A percentile compares a stretch with the other conserved stretches of the same genome.
These are phyloP conservation scores for Pontederia paniculata DNA, from an alignment of 176 grass and related monocot species.

Conservation along the genomic window DNA sequence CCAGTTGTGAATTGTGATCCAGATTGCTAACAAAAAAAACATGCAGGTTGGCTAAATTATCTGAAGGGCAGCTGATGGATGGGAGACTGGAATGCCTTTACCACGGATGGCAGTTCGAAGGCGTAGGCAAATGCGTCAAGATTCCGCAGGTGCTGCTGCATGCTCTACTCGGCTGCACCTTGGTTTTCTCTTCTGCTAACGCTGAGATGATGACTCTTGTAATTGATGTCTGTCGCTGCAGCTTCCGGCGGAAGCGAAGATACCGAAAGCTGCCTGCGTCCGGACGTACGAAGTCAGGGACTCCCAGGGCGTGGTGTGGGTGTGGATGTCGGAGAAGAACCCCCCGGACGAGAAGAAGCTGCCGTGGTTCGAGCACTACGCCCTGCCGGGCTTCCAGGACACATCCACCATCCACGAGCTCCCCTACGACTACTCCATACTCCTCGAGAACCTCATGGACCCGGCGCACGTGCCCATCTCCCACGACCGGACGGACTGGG, in stretches of 20 bases:
- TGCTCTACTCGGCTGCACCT: too few relatives aligned
- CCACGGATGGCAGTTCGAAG: slow-evolving; percentile 94
- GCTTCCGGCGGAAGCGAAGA: slow-evolving; percentile 72
- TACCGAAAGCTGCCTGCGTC: slow-evolving; percentile 62
- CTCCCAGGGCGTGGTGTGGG: slow-evolving; percentile 83
- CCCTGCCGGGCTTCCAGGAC: slow-evolving; percentile 55
- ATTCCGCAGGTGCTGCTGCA: slow-evolving; percentile 53
- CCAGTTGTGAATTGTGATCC: not conserved
- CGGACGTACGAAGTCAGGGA: slow-evolving; percentile 71
- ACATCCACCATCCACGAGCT: slow-evolving; percentile 82
- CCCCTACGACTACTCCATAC: slow-evolving; percentile 96
- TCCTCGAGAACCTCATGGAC: slow-evolving; percentile 96
- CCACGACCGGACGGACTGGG: slow-evolving; percentile 96
- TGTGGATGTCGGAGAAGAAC: slow-evolving; percentile 65
- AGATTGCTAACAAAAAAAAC: not conserved
- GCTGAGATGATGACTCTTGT: not conserved
- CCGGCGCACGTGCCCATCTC: slow-evolving; percentile 91
- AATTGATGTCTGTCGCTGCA: slow-evolving; percentile 1
- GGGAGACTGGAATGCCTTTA: slow-evolving; percentile 88
- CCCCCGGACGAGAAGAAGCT: slow-evolving; percentile 41
- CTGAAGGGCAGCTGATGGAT: slow-evolving; percentile 75
- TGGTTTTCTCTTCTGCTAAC: not conserved
- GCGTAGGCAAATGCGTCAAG: slow-evolving; percentile 78
- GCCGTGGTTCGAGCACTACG: slow-evolving; percentile 71
- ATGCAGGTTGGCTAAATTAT: slow-evolving; percentile 74